Base-by-base conservation (phyloP, 305 asterid genomes). In the Plantago coronopus region DNA sequence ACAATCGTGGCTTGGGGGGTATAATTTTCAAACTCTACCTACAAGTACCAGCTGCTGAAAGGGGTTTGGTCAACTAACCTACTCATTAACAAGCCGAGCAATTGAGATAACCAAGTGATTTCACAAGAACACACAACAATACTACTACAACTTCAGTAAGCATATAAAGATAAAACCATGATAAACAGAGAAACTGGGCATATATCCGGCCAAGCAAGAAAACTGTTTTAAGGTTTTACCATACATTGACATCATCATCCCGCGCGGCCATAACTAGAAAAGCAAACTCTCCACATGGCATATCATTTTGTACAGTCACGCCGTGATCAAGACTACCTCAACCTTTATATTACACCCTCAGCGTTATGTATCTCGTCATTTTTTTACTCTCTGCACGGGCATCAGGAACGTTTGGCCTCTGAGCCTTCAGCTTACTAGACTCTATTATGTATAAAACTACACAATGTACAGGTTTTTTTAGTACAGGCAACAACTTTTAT, bases 401-500 rank as follows among this genome's bases (percentile, higher is more conserved):
- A 71, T 63, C 72, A 67, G 75, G 68, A 75, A 73, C 46, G 54
- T 66, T 51, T 62, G 62, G 65, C 73, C 71, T 78, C 79, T 64
- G 72, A 68, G 80, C 79, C 82, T 74, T 81, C 46, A 48, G 78
- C 84, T 70, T 71, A 73, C 87, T 77, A 79, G 74, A 74, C 29
- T 31, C n/a, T 74, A 72, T 83, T 84, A 70, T 64, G 80, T 87
- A 78, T 84, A 77, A 46, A 62, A 80, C 95, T 89, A 89, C 86
- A 81, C 71, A 84, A 82, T 86, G 81, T 84, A 89, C 95, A 89
- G 78, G n/a, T n/a, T 14, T 72, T 76, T 78, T 75, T 76, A 83
- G 83, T 77, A 84, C 88, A 87, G 83, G 86, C 82, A 77, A 75
- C 82, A 55, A 61, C 76, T 71, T 86, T 89, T 82, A 84, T 86